Conservation (phyloP, 768 basidiomycete genomes). For the Mycena vulgaris region DNA sequence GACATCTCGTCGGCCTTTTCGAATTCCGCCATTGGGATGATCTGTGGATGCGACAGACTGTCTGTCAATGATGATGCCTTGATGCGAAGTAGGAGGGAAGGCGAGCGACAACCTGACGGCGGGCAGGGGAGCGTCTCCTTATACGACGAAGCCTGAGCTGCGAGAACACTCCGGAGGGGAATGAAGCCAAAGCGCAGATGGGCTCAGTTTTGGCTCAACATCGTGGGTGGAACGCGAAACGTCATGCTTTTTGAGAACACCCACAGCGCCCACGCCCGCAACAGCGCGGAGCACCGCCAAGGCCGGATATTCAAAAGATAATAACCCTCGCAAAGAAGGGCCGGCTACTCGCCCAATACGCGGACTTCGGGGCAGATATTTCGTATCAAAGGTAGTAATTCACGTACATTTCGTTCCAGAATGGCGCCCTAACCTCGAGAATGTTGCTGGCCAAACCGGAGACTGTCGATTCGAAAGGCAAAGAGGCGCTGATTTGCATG, state of each 20-base stretch:
- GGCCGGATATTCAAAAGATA: constrained; percentile 29
- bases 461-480: constrained; percentile 22
- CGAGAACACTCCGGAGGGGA: constrained; percentile 20
- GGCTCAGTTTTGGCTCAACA: constrained; percentile 34
- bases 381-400: constrained; percentile 3
- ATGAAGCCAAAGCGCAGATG: constrained; percentile 36
- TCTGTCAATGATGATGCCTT: constrained; percentile 15
- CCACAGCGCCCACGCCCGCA: constrained; percentile 23
- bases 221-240: constrained; percentile 32
- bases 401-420: constrained; percentile 34
- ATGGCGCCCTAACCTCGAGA: constrained; percentile 12
- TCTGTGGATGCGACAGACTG: constrained; percentile 39
- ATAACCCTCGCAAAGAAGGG: constrained; percentile 28
- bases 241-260: constrained; percentile 36
- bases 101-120: neutral
- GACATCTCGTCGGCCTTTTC: constrained; percentile 36
- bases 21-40: constrained; percentile 27
- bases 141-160: constrained; percentile 13
- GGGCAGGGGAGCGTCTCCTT: constrained; percentile 18
- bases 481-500: constrained; percentile 23
- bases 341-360: constrained; percentile 26
- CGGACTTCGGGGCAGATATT: constrained; percentile 17
- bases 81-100: constrained; percentile 10
- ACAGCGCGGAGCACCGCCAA: constrained; percentile 33
- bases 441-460: neutral